phyloP scores from a whole-genome alignment of 2,329 filamentous ascomycete species.

The Pseudogymnoascus sp. region DNA sequence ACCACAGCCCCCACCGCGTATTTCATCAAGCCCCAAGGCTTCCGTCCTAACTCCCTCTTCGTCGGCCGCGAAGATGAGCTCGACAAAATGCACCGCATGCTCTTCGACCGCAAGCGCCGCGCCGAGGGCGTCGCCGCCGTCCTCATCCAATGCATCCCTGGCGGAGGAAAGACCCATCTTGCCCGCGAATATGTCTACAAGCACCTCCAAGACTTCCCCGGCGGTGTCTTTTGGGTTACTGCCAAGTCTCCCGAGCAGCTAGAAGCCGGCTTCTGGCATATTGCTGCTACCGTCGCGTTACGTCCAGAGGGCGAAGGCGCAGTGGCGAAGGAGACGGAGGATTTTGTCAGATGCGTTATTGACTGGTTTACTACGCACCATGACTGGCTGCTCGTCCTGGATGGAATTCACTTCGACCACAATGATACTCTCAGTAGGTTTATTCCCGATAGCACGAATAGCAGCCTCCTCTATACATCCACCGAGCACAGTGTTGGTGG shows the following conservation, averaged over 20 bases:
- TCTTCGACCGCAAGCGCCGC: slow-evolving; percentile 50
- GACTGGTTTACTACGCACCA: slow-evolving; percentile 54
- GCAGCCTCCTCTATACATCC: slow-evolving; percentile 62
- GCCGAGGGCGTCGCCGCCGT: slow-evolving; percentile 55
- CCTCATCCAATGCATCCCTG: slow-evolving; percentile 56
- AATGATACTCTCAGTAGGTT: slow-evolving; percentile 49
- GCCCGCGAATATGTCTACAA: slow-evolving; percentile 60
- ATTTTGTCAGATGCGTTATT: slow-evolving; percentile 50
- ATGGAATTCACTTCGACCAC: slow-evolving; percentile 56
- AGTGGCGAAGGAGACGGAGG: slow-evolving; percentile 29
- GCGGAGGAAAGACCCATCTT: slow-evolving; percentile 62
- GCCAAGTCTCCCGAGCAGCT: slow-evolving; percentile 53
- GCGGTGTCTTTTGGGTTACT: slow-evolving; percentile 64
- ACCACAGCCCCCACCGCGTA: slow-evolving; percentile 15
- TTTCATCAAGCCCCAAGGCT: slow-evolving; percentile 46
- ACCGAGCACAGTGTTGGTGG: slow-evolving; percentile 51
- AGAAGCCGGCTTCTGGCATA: slow-evolving; percentile 57
- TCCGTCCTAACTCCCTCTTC: slow-evolving; percentile 57
- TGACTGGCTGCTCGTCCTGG: slow-evolving; percentile 62
- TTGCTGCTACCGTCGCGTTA: slow-evolving; percentile 50
- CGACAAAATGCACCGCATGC: slow-evolving; percentile 48
- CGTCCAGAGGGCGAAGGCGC: slow-evolving; percentile 30
- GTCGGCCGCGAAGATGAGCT: slow-evolving; percentile 54
- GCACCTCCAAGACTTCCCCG: slow-evolving; percentile 52
- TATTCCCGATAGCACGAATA: slow-evolving; percentile 56